phyloP scores from a whole-genome alignment of 139 green algal genomes.

The Chlorella sorokiniana region DNA sequence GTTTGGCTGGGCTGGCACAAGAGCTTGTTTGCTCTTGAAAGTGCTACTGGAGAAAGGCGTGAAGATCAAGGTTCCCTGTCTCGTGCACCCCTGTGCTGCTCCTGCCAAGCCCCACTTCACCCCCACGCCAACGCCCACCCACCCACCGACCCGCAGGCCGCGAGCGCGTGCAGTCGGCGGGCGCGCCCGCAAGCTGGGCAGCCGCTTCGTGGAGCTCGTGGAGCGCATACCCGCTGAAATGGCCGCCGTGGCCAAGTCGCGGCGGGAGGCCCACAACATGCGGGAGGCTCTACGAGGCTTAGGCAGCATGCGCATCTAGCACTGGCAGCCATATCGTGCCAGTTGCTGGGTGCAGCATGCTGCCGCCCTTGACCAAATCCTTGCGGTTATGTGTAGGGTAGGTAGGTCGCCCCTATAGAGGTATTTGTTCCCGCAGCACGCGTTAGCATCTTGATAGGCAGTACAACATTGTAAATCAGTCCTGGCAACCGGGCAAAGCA shows the following conservation, averaged over 20 bases:
- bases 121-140: not conserved
- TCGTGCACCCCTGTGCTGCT: too few relatives aligned
- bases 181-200: slow-evolving; percentile 16
- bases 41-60: too few relatives aligned
- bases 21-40: too few relatives aligned
- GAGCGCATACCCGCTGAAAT: not conserved
- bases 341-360: too few relatives aligned
- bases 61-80: too few relatives aligned
- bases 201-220: slow-evolving; percentile 21
- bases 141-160: not conserved
- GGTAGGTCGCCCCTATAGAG: too few relatives aligned
- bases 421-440: not conserved
- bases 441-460: not conserved
- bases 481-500: not conserved
- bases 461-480: not conserved
- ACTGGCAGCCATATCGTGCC: too few relatives aligned
- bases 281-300: not conserved
- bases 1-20: not conserved
- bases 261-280: slow-evolving; percentile 11
- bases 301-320: not conserved
- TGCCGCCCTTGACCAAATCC: too few relatives aligned
- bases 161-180: slow-evolving; percentile 23
- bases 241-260: not conserved
- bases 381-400: too few relatives aligned
- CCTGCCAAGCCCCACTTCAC: too few relatives aligned